Evolutionary conservation across 768 basidiomycete genomes (phyloP).

Genomic region (Macrocybe gigantea): DNA sequence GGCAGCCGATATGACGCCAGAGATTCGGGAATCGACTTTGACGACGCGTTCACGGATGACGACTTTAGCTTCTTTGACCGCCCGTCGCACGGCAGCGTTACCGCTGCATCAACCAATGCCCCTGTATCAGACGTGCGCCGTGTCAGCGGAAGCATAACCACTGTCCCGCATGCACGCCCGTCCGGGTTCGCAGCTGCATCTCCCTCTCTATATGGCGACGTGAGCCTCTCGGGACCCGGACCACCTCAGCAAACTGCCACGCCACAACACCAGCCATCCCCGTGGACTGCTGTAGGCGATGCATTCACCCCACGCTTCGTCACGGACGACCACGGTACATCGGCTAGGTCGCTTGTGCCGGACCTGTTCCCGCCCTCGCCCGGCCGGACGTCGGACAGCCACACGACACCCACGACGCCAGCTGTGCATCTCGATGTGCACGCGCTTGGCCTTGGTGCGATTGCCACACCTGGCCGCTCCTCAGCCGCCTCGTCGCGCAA

Average conservation of each 20-base stretch:
- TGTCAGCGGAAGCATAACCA: too few relatives aligned
- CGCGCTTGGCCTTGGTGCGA: too few relatives aligned
- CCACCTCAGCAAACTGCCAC: conserved; percentile 7
- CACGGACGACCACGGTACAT: too few relatives aligned
- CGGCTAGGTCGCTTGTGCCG: conserved; percentile 12
- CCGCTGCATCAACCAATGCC: too few relatives aligned
- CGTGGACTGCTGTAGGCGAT: too few relatives aligned
- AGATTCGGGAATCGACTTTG: conserved; percentile 37
- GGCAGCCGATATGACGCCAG: not conserved
- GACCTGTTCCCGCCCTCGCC: conserved; percentile 49
- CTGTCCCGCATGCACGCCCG: conserved; percentile 19
- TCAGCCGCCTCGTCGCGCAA: conserved; percentile 15
- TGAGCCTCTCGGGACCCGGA: conserved; percentile 1
- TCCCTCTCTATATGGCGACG: not conserved
- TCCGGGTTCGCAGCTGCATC: conserved; percentile 13
- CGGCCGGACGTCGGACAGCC: conserved; percentile 38
- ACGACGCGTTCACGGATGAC: conserved; percentile 74
- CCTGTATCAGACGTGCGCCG: too few relatives aligned
- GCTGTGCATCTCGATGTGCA: conserved; percentile 37
- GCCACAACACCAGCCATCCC: conserved; percentile 3
- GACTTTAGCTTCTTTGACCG: conserved; percentile 87
- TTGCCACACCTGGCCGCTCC: conserved; percentile 3
- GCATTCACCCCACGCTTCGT: too few relatives aligned
- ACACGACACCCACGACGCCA: conserved; percentile 48
- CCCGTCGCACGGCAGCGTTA: conserved; percentile 17